Conservation (phyloP, 371 early-diverging fungal species). For the Lichtheimia ramosa region DNA sequence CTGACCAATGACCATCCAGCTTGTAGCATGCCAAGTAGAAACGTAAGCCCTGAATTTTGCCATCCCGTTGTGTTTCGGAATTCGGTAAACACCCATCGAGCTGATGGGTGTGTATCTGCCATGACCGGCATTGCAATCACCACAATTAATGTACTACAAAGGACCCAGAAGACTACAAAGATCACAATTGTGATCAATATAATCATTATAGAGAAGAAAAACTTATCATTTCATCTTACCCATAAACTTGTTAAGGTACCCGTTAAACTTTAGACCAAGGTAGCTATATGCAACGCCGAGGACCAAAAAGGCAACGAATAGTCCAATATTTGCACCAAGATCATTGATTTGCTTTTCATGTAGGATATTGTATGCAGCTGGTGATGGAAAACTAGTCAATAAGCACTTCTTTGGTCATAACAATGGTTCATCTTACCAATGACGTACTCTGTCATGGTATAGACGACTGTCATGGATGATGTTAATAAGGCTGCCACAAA, state of each 20-base stretch:
- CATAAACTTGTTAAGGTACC: constrained; percentile 29
- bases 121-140: constrained; percentile 32
- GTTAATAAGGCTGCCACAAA: constrained; percentile 30
- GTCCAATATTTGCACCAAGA: constrained; percentile 33
- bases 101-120: constrained; percentile 29
- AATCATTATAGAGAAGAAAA: no score
- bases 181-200: no score
- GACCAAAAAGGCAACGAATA: constrained; percentile 25
- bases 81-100: constrained; percentile 41
- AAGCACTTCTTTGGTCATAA: not conserved
- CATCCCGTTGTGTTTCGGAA: constrained; percentile 38
- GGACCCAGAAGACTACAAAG: constrained; percentile 27
- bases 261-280: constrained; percentile 27
- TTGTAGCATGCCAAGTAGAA: constrained; percentile 41
- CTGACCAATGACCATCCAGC: constrained; percentile 35
- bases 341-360: constrained; percentile 16
- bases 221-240: constrained; percentile 6
- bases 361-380: constrained; percentile 17
- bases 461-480: constrained; percentile 28
- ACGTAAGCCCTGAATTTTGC: constrained; percentile 24
- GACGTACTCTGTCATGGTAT: constrained; percentile 27
- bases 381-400: not conserved
- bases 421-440: constrained; percentile 16
- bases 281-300: constrained; percentile 20
- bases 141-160: constrained; percentile 32